Percentiles rank a stretch among this genome's conserved stretches.
Evolutionary conservation across 176 grass and related monocot genomes (phyloP).

Genomic region (Secale cereale): DNA sequence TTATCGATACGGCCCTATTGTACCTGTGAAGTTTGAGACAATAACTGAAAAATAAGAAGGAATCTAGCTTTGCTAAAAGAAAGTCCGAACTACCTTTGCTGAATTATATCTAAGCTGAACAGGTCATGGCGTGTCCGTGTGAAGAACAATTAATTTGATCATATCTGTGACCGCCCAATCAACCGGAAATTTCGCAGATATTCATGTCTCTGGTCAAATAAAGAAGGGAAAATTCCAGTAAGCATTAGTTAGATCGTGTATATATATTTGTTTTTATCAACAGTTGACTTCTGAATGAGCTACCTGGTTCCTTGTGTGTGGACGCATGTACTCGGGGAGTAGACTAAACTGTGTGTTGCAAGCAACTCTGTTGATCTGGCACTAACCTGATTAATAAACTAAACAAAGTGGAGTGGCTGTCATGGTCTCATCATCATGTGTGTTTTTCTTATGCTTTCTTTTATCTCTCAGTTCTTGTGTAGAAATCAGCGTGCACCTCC

Average conservation of each 20-base stretch:
- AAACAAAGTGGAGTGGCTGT: slow-evolving; percentile 21
- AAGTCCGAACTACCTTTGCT: background rate
- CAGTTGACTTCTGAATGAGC: slow-evolving; percentile 12
- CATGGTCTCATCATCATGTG: slow-evolving; percentile 19
- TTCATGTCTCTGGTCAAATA: background rate
- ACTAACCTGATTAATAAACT: background rate
- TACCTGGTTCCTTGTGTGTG: background rate
- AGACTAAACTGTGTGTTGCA: background rate
- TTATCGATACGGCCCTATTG: background rate
- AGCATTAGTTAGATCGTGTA: background rate
- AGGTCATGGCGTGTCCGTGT: background rate
- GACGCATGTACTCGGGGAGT: background rate
- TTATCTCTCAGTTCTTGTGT: slow-evolving; percentile 6
- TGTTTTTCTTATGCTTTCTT: background rate
- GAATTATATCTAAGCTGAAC: background rate
- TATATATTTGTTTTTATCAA: background rate
- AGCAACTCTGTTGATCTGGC: slow-evolving; percentile 16
- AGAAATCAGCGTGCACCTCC: slow-evolving; percentile 23
- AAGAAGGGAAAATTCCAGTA: background rate
- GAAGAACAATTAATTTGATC: background rate
- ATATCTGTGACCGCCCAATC: background rate
- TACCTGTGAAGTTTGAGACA: background rate
- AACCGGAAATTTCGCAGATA: background rate
- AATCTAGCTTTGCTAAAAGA: background rate
- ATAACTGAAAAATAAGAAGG: background rate